Base-by-base conservation (phyloP, 768 basidiomycete species). In the Rhizopogon roseolus region DNA sequence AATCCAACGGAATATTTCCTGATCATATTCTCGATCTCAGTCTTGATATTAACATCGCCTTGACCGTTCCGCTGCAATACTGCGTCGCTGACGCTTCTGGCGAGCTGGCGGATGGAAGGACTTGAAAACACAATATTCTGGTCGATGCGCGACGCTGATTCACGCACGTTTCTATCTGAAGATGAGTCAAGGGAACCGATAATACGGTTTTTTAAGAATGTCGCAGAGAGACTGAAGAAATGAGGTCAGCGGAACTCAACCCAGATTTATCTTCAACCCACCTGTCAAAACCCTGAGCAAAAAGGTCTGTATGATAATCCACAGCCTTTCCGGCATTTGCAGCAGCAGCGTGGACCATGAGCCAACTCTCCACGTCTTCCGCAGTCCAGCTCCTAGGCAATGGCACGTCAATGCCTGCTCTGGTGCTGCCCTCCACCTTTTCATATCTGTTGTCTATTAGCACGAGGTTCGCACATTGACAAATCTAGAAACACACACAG, bases 231-330 rank as follows among this genome's bases (percentile, higher is more conserved):
- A 41, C 13, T 8, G 8, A 17, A 8, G 6, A n/a, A 5, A 53
- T 53, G 11, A 46, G 25, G 29, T 32, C 29, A 32, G 29, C 29
- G 10, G n/a, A 32, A 9, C 16, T 14, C 19, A 13, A 22, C 25
- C 6, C 9, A 11, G 6, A 8, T 13, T 32, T 17, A 36, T 13
- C 11, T 36, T 36, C 34, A 36, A 14, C 62, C 11, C 28, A 71
- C 72, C 72, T 73, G 41, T 73, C 71, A 34, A 72, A 72, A 1
- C 71, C 71, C 48, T 73, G 72, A 9, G 64, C 60, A 45, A 68
- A 68, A 1, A 73, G 27, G 38, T 73, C 70, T 1, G 46, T 50
- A 0, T 17, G 28, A 0, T 60, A 50, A 27, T 64, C 57, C 6
- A 62, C 19, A 0, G 16, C 0, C 17, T 16, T 14, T 1, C 41